Conservation (phyloP, 257 asterid species). For the Petunia secreta region DNA sequence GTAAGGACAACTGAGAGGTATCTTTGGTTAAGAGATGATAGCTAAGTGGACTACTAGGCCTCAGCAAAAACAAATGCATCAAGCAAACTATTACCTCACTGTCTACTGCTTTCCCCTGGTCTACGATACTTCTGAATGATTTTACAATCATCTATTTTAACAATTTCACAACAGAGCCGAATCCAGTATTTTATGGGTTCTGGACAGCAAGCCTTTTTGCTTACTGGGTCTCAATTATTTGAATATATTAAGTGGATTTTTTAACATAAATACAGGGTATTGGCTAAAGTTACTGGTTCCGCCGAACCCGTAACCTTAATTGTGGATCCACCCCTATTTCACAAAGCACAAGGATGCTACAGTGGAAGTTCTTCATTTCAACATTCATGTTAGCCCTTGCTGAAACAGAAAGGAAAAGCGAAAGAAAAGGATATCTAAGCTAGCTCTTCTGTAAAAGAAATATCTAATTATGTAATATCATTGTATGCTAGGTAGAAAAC, state of each 20-base stretch:
- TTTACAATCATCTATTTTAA: not conserved
- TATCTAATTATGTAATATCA: not conserved
- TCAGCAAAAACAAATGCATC: not conserved
- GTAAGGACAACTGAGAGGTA: not conserved
- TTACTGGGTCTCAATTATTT: too few relatives aligned
- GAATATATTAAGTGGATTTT: too few relatives aligned
- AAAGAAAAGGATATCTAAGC: not conserved
- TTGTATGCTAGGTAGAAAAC: too few relatives aligned
- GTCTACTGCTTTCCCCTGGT: constrained; percentile 2
- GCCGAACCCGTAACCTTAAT: too few relatives aligned
- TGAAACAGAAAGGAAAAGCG: not conserved
- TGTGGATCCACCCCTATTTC: not conserved
- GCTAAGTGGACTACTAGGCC: not conserved
- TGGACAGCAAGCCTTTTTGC: too few relatives aligned
- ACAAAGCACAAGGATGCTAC: not conserved
- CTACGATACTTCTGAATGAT: not conserved
- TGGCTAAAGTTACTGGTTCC: too few relatives aligned
- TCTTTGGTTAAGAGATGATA: not conserved
- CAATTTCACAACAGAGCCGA: not conserved
- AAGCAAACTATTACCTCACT: not conserved
- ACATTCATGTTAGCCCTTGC: not conserved
- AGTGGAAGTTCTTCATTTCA: not conserved
- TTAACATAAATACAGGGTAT: too few relatives aligned
- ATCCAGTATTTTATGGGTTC: too few relatives aligned
- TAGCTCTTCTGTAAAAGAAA: not conserved